Evolutionary conservation across 768 basidiomycete species (phyloP), one percentile per base, ranked within the genome.

Genomic region (Jaapia argillacea): DNA sequence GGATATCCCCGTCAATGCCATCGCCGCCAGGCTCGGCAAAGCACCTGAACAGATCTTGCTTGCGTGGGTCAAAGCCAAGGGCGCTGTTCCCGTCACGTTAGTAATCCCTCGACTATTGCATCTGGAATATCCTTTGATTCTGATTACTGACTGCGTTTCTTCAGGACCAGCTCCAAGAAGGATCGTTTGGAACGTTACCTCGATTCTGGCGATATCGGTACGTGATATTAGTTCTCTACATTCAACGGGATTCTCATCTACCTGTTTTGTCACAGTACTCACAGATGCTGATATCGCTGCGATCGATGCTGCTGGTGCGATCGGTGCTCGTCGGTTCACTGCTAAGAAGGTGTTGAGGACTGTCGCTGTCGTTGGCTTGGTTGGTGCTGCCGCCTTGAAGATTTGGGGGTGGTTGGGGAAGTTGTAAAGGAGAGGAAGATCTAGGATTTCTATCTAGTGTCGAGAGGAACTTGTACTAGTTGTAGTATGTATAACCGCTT

Each of bases 21-120:
- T 84, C 26, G 74, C 80, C 0, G 54, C 63, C 6, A 63, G 71
- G 4, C 66, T 75, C 20, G 62, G 66, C 5, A 74, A 68, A 14
- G 71, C 71, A 2, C 62, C 71, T 1, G 83, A 84, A 45, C 84
- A 87, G 55, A 71, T 85, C 6, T 63, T 86, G 4, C 65, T 85
- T 5, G 80, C 81, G 1, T 85, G 84, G 84, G 70, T 74, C 4
- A 82, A 77, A 53, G 66, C 73, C 4, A 85, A 87, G 55, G 79
- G 76, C 6, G 74, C 72, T 0, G 73, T 83, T 4, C 70, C 71
- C 21, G 69, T 84, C 49, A 85, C 79, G 76, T 83, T 57, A 20
- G 63, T 50, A 0, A 22, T 42, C n/a, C 23, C 16, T 54, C 42
- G 56, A 44, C 26, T 26, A 16, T 13, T 13, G n/a, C 23, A 36